A percentile compares a stretch with the other conserved stretches of the same genome.
Conservation (phyloP, 2,329 filamentous ascomycete genomes). For the Scedosporium boydii region DNA sequence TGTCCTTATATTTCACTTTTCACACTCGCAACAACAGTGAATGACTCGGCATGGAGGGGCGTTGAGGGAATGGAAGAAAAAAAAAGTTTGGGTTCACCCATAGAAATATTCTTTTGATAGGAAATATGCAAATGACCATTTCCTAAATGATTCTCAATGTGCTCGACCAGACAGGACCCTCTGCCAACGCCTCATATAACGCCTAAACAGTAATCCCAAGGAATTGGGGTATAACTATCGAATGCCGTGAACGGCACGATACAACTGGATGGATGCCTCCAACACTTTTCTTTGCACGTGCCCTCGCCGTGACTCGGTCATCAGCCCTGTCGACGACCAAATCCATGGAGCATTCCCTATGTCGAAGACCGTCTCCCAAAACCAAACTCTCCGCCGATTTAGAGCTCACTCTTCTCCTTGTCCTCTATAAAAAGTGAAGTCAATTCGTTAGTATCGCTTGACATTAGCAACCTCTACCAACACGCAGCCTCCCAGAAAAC, state of each 20-base stretch:
- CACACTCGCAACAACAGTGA: neutral
- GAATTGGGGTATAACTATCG: neutral
- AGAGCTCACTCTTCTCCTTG: constrained; percentile 4
- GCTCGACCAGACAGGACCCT: neutral
- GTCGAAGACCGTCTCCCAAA: neutral
- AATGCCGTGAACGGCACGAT: neutral
- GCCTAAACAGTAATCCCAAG: neutral
- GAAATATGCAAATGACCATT: neutral
- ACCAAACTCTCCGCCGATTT: neutral
- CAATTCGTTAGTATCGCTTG: neutral
- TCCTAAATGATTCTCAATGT: neutral
- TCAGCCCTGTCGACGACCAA: too few species aligned
- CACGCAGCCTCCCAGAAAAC: too few species aligned
- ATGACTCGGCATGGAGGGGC: neutral
- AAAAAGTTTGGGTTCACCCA: neutral
- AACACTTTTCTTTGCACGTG: neutral
- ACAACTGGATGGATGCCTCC: neutral
- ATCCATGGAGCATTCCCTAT: neutral
- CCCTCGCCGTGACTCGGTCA: too few species aligned
- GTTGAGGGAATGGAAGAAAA: neutral
- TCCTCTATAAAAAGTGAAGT: neutral
- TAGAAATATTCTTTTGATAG: neutral
- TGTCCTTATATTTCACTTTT: neutral
- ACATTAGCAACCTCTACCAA: neutral
- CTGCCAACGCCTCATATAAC: constrained; percentile 3